Percentiles rank a stretch among this genome's conserved stretches.
Evolutionary conservation across 352 stramenopile genomes (phyloP).

Genomic region (Thalassiosira livingstoniorum): DNA sequence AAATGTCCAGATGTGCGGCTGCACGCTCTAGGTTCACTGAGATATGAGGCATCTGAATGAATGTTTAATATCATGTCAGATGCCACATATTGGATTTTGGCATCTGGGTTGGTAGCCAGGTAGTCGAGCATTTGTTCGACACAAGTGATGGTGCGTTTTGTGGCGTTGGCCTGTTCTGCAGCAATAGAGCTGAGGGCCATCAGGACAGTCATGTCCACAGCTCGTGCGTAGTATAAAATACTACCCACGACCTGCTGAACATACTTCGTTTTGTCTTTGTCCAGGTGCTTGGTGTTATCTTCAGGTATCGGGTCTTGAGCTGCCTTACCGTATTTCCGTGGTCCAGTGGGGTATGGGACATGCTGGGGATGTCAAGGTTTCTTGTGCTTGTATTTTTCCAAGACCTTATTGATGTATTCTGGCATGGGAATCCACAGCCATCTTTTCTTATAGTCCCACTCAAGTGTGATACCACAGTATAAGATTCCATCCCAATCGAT

Average conservation of each 20-base stretch:
- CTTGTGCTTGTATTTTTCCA: not conserved
- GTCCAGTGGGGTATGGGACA: not conserved
- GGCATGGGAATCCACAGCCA: not conserved
- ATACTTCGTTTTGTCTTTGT: not conserved
- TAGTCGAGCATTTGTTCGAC: not conserved
- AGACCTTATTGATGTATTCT: not conserved
- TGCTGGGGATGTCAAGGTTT: not conserved
- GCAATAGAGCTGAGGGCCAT: not conserved
- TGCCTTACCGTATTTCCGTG: not conserved
- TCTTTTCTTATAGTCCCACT: not conserved
- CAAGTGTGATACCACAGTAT: not conserved
- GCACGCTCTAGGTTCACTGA: not conserved
- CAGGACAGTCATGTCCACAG: not conserved
- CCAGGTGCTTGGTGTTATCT: not conserved
- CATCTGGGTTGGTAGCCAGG: not conserved
- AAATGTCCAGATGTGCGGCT: not conserved
- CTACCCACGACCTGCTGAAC: not conserved
- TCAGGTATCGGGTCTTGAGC: not conserved
- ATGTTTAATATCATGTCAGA: not conserved
- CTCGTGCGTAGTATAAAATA: not conserved
- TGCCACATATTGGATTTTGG: not conserved
- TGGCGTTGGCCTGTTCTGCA: not conserved
- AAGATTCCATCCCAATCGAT: not conserved
- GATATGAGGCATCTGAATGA: not conserved
- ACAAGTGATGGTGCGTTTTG: not conserved